Percentiles rank a stretch among this genome's conserved stretches.
Evolutionary conservation across 2,329 filamentous ascomycete genomes (phyloP).

Genomic region (Metarhizium guizhouense): DNA sequence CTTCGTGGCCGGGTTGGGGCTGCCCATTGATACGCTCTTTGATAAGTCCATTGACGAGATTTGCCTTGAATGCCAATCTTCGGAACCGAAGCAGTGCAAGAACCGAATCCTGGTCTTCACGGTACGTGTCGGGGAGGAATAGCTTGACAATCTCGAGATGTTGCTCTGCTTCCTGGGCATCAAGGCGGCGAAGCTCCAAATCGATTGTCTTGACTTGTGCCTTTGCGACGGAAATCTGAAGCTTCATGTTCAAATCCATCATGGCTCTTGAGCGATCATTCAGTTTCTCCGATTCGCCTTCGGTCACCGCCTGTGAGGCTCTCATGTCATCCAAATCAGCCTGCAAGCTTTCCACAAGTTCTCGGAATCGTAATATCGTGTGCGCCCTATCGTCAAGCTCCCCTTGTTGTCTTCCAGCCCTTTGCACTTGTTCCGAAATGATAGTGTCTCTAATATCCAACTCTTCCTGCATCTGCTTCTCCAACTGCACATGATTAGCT

Average conservation of each 20-base stretch:
- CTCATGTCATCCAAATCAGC: slow-evolving; percentile 85
- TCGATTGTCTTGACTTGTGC: slow-evolving; percentile 93
- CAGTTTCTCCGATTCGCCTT: slow-evolving; percentile 85
- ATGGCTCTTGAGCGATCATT: slow-evolving; percentile 83
- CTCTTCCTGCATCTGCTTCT: slow-evolving; percentile 90
- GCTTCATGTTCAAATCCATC: slow-evolving; percentile 92
- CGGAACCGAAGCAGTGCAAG: slow-evolving; percentile 82
- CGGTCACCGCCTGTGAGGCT: slow-evolving; percentile 83
- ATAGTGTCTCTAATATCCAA: slow-evolving; percentile 80
- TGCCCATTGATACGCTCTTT: slow-evolving; percentile 67
- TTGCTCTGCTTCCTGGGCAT: slow-evolving; percentile 80
- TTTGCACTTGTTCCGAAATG: slow-evolving; percentile 71
- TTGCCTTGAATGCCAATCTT: slow-evolving; percentile 79
- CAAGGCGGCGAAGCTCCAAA: slow-evolving; percentile 74
- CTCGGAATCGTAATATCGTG: slow-evolving; percentile 78
- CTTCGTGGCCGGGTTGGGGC: slow-evolving; percentile 58
- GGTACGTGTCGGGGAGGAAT: slow-evolving; percentile 80
- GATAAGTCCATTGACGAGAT: slow-evolving; percentile 67
- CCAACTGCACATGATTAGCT: slow-evolving; percentile 83
- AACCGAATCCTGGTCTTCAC: slow-evolving; percentile 75
- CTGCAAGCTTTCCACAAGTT: slow-evolving; percentile 79
- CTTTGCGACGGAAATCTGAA: slow-evolving; percentile 83
- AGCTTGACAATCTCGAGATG: slow-evolving; percentile 83
- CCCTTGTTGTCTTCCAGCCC: slow-evolving; percentile 67
- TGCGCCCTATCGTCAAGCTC: slow-evolving; percentile 82